Percentiles rank a stretch among this genome's conserved stretches.
Conservation (phyloP, 192 early-diverging fungal species). For the Fimicolochytrium jonesii region DNA sequence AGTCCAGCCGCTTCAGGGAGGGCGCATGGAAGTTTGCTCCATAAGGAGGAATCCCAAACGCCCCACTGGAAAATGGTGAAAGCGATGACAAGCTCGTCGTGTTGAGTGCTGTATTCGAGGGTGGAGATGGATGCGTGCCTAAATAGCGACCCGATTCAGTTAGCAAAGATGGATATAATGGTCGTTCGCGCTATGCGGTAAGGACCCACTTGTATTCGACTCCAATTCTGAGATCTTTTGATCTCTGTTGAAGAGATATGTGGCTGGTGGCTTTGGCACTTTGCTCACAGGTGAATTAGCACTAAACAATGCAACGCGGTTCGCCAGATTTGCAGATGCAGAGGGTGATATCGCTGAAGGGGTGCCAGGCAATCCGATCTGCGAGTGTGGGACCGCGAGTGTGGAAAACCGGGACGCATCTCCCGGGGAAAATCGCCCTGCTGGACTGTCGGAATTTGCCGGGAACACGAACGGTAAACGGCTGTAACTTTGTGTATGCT, state of each 20-base stretch:
- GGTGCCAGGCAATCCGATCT: background rate
- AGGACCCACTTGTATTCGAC: background rate
- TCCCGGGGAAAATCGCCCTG: background rate
- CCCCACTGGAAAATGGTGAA: conserved; percentile 8
- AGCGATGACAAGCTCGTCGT: background rate
- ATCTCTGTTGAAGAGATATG: conserved; percentile 5
- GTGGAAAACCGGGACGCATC: background rate
- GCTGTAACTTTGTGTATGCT: too few species aligned
- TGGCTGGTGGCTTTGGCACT: conserved; percentile 17
- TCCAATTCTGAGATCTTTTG: too few species aligned
- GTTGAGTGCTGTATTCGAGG: background rate
- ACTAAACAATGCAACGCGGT: conserved; percentile 8
- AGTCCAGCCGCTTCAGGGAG: conserved; percentile 15
- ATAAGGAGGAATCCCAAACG: conserved; percentile 17
- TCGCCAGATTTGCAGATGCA: background rate
- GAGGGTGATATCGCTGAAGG: background rate
- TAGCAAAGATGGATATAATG: too few species aligned
- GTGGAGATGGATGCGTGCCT: background rate
- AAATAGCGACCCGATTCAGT: background rate
- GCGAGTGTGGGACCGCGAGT: background rate
- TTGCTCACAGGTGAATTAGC: conserved; percentile 28
- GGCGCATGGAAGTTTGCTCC: conserved; percentile 13
- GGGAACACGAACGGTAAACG: background rate
- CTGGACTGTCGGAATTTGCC: background rate
- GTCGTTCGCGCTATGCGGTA: background rate